phyloP scores from a whole-genome alignment of 129 eudicot genomes.

The Helichrysum umbraculigerum region DNA sequence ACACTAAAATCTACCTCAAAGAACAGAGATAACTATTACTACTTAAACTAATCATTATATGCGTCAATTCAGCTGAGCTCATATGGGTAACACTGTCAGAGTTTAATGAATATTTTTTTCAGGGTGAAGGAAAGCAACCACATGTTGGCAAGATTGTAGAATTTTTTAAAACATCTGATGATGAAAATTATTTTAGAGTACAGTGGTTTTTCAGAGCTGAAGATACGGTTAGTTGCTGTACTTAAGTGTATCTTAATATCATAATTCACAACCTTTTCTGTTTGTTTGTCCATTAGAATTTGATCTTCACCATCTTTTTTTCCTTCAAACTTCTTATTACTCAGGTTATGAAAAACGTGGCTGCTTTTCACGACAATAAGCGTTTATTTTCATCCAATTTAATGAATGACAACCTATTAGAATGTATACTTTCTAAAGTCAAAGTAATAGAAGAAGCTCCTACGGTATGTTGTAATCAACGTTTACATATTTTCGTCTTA shows the following conservation, averaged over 20 bases:
- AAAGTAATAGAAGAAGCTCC: constrained; percentile 49
- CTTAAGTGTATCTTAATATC: constrained; percentile 1
- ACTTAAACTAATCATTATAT: constrained; percentile 6
- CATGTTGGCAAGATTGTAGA: constrained; percentile 83
- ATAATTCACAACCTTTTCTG: constrained; percentile 9
- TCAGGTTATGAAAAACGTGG: constrained; percentile 74
- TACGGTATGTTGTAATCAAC: constrained; percentile 47
- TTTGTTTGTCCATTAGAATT: constrained; percentile 12
- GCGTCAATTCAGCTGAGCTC: constrained; percentile 38
- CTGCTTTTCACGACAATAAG: constrained; percentile 69
- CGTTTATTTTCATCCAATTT: constrained; percentile 78
- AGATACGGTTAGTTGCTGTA: constrained; percentile 66
- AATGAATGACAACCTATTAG: constrained; percentile 82
- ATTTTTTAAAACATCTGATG: constrained; percentile 73
- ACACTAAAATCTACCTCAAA: constrained; percentile 14
- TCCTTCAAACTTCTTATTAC: constrained; percentile 22
- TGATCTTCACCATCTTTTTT: background rate
- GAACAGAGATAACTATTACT: background rate
- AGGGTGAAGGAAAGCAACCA: constrained; percentile 75
- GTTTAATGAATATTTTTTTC: constrained; percentile 38
- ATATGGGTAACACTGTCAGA: constrained; percentile 25
- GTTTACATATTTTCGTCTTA: background rate
- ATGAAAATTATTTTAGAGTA: constrained; percentile 78
- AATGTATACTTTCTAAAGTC: constrained; percentile 78
- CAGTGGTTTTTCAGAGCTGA: constrained; percentile 92